Conservation (phyloP, 495 filamentous ascomycete species). For the Schizothecium vesticola region DNA sequence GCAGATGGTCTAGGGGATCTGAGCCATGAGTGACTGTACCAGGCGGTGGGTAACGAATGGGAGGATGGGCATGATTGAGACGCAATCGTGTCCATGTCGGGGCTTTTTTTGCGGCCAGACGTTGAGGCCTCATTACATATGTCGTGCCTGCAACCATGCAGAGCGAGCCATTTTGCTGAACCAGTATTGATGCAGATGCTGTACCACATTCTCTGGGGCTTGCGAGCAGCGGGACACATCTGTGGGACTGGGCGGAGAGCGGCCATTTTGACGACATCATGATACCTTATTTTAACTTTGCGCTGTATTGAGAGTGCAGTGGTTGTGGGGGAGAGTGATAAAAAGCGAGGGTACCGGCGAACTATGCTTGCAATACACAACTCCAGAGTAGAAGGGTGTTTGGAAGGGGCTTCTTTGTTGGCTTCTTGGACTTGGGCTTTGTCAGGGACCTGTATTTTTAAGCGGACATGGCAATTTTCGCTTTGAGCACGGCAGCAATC, state of each 20-base stretch:
- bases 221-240: background rate
- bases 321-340: background rate
- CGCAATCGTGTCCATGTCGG: background rate
- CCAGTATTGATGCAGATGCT: background rate
- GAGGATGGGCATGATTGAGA: background rate
- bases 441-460: background rate
- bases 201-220: background rate
- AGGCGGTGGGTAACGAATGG: background rate
- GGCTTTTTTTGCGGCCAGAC: background rate
- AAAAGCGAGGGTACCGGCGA: background rate
- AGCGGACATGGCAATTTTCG: background rate
- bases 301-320: background rate
- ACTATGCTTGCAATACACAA: background rate
- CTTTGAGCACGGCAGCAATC: conserved; percentile 1
- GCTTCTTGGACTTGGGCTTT: conserved; percentile 4
- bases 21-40: background rate
- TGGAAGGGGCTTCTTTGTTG: background rate
- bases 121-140: background rate
- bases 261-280: conserved; percentile 5
- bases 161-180: conserved; percentile 8
- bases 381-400: background rate
- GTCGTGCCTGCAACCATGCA: conserved; percentile 3
- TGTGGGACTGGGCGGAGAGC: background rate
- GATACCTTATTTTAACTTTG: background rate
- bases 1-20: conserved; percentile 36